A percentile compares a stretch with the other conserved stretches of the same genome.
Conservation (phyloP, 2,329 filamentous ascomycete species). For the Aspergillus sp. region DNA sequence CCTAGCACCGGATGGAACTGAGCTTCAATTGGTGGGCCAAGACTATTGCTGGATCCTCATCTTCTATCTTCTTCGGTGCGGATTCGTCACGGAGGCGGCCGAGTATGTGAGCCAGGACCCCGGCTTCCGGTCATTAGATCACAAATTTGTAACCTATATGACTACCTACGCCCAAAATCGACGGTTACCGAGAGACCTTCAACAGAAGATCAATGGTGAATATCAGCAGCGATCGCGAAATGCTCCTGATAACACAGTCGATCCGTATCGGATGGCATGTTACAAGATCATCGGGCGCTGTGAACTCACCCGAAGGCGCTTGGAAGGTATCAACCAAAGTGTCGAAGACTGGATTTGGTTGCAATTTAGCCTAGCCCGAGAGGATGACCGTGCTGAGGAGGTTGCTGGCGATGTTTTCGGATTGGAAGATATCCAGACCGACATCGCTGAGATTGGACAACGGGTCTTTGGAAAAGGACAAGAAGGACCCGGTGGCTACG, state of each 20-base stretch:
- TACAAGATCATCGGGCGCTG: constrained; percentile 92
- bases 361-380: constrained; percentile 55
- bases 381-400: constrained; percentile 54
- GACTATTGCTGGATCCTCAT: constrained; percentile 92
- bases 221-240: constrained; percentile 79
- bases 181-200: constrained; percentile 66
- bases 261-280: constrained; percentile 93
- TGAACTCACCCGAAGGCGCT: constrained; percentile 49
- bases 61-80: constrained; percentile 81
- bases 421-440: constrained; percentile 62
- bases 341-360: constrained; percentile 62
- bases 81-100: constrained; percentile 74
- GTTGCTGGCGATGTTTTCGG: constrained; percentile 55
- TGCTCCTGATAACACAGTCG: constrained; percentile 75
- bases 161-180: constrained; percentile 74
- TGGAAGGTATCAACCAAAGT: constrained; percentile 51
- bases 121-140: constrained; percentile 82
- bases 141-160: constrained; percentile 82
- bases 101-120: constrained; percentile 74
- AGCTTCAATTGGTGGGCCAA: constrained; percentile 68
- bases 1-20: constrained; percentile 69
- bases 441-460: constrained; percentile 79
- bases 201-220: constrained; percentile 81
- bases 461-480: constrained; percentile 80
- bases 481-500: constrained; percentile 71